A percentile compares a stretch with the other conserved stretches of the same genome.
These are phyloP conservation scores for Phytophthora sojae DNA, from an alignment of 352 stramenopile species.

Conservation along the genomic window DNA sequence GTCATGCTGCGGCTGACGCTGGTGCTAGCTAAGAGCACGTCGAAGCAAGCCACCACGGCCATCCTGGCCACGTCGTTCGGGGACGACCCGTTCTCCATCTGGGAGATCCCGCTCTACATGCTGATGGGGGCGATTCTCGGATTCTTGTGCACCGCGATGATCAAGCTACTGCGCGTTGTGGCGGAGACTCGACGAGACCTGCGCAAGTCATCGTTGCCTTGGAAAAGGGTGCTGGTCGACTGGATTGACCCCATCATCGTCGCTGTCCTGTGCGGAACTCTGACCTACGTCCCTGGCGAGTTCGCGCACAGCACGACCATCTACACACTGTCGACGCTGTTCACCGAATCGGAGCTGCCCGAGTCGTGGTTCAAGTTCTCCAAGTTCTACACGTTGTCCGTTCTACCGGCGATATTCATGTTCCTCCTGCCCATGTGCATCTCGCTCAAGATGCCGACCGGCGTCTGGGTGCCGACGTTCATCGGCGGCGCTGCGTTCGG, in stretches of 20 bases:
- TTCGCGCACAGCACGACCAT: constrained; percentile 61
- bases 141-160: constrained; percentile 47
- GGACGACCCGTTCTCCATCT: constrained; percentile 51
- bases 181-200: constrained; percentile 39
- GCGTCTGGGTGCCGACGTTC: constrained; percentile 82
- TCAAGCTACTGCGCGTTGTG: constrained; percentile 54
- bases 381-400: constrained; percentile 60
- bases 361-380: constrained; percentile 51
- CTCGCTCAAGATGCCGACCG: constrained; percentile 70
- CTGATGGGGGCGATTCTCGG: constrained; percentile 62
- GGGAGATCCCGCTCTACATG: constrained; percentile 65
- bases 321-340: constrained; percentile 58
- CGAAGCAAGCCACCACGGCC: constrained; percentile 43
- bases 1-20: constrained; percentile 76
- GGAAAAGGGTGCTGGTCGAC: constrained; percentile 52
- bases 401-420: constrained; percentile 51
- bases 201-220: constrained; percentile 34
- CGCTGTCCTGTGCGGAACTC: constrained; percentile 58
- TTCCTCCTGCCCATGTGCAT: constrained; percentile 74
- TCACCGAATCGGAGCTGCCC: constrained; percentile 50
- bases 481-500: constrained; percentile 78
- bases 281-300: constrained; percentile 68
- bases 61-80: constrained; percentile 52
- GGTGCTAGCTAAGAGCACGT: constrained; percentile 48
- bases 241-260: constrained; percentile 69